phyloP scores from a whole-genome alignment of 352 stramenopile species.

The Pythium oligandrum region DNA sequence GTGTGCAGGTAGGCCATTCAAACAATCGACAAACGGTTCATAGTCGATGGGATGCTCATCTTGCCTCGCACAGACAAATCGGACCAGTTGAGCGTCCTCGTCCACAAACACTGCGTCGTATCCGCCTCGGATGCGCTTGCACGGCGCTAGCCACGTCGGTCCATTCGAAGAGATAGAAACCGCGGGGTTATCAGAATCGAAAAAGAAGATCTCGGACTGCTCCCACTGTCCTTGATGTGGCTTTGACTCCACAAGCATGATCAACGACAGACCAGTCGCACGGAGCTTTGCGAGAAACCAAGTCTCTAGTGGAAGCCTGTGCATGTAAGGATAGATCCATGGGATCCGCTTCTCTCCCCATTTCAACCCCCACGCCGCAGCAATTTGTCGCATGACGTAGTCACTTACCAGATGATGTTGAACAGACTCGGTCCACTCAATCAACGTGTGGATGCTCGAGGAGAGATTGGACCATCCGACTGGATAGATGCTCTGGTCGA shows the following conservation, averaged over 20 bases:
- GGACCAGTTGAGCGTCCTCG: constrained; percentile 10
- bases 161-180: constrained; percentile 9
- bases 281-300: constrained; percentile 14
- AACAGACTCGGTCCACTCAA: background rate
- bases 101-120: constrained; percentile 19
- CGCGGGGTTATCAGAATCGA: constrained; percentile 13
- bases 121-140: constrained; percentile 16
- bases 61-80: constrained; percentile 12
- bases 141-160: constrained; percentile 14
- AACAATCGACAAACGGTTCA: constrained; percentile 5
- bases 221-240: constrained; percentile 4
- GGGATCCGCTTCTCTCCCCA: constrained; percentile 1
- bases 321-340: constrained; percentile 10
- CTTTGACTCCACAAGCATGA: constrained; percentile 8
- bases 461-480: constrained; percentile 6
- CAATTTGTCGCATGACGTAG: constrained; percentile 13
- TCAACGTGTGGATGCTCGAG: constrained; percentile 10
- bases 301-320: constrained; percentile 11
- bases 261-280: constrained; percentile 9
- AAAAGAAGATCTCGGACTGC: constrained; percentile 9
- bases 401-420: constrained; percentile 11
- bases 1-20: constrained; percentile 16
- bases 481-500: constrained; percentile 7
- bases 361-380: constrained; percentile 3
- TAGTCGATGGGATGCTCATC: constrained; percentile 11